phyloP scores from a whole-genome alignment of 352 stramenopile genomes.

The Pythium dissimile region DNA sequence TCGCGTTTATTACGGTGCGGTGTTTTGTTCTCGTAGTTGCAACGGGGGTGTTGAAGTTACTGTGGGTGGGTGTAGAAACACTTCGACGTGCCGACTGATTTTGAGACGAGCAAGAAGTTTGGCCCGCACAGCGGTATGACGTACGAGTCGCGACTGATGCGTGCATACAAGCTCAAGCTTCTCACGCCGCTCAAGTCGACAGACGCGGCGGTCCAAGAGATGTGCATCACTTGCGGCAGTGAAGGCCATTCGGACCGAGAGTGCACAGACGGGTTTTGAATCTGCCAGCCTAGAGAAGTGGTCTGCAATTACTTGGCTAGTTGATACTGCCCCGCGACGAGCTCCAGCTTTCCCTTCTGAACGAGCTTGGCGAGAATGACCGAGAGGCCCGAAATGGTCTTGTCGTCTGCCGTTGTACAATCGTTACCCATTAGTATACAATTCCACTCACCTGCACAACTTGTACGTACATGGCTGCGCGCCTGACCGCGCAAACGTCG shows the following conservation, averaged over 20 bases:
- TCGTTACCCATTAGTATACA: neutral
- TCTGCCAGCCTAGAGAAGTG: neutral
- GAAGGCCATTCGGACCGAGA: slow-evolving; percentile 44
- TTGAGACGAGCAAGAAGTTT: slow-evolving; percentile 53
- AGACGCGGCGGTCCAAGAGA: slow-evolving; percentile 25
- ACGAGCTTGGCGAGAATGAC: slow-evolving; percentile 71
- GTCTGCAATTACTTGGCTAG: slow-evolving; percentile 27
- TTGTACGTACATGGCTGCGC: slow-evolving; percentile 62
- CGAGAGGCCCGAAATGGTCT: slow-evolving; percentile 76
- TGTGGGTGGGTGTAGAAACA: slow-evolving; percentile 31
- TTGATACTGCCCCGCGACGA: slow-evolving; percentile 68
- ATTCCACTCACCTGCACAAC: neutral
- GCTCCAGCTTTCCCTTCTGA: slow-evolving; percentile 60
- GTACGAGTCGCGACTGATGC: slow-evolving; percentile 47
- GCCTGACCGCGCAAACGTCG: slow-evolving; percentile 73
- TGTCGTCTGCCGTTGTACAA: slow-evolving; percentile 46
- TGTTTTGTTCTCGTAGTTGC: neutral
- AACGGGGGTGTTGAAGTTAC: neutral
- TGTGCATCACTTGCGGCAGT: slow-evolving; percentile 52
- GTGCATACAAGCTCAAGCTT: slow-evolving; percentile 54
- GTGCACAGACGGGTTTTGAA: slow-evolving; percentile 59
- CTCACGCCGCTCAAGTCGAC: slow-evolving; percentile 28
- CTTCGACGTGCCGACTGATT: slow-evolving; percentile 40
- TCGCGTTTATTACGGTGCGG: slow-evolving; percentile 52
- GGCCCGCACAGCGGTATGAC: slow-evolving; percentile 59